Conservation (phyloP, 169 alveolate genomes). For the Plasmodium relictum region DNA sequence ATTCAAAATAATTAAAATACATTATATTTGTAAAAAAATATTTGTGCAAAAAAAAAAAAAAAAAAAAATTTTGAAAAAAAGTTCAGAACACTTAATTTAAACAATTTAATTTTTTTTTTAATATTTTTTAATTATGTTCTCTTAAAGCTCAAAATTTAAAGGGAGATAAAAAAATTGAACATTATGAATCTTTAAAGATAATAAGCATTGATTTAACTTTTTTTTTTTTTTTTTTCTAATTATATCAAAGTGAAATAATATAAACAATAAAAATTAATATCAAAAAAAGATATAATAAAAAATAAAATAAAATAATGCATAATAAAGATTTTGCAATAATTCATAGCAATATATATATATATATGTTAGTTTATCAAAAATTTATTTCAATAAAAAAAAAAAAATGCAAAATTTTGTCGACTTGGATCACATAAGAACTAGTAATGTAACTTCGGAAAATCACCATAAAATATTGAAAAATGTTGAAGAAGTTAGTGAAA, state of each 20-base stretch:
- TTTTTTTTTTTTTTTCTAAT: no score
- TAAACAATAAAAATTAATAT: no score
- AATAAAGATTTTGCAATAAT: no score
- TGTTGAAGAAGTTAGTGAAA: slow-evolving; percentile 8
- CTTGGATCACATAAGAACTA: slow-evolving; percentile 7
- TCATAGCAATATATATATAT: slow-evolving; percentile 4
- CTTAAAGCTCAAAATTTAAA: slow-evolving; percentile 9
- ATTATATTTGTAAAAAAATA: not conserved
- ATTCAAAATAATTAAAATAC: not conserved
- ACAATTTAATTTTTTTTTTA: not conserved
- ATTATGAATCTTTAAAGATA: not conserved
- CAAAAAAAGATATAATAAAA: not conserved
- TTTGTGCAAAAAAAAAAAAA: slow-evolving; percentile 47
- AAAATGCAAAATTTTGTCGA: slow-evolving; percentile 62
- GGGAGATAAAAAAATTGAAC: not conserved
- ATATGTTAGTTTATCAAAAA: not conserved
- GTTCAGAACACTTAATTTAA: not conserved
- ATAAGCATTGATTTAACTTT: no score
- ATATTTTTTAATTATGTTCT: slow-evolving; percentile 9
- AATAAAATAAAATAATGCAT: no score
- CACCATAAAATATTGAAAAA: not conserved
- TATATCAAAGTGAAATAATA: no score
- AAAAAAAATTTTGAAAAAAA: slow-evolving; percentile 34
- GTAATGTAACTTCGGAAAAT: slow-evolving; percentile 34
- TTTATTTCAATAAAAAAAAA: slow-evolving; percentile 6